Conservation (phyloP, 2,329 filamentous ascomycete species). For the Zymoseptoria passerinii region DNA sequence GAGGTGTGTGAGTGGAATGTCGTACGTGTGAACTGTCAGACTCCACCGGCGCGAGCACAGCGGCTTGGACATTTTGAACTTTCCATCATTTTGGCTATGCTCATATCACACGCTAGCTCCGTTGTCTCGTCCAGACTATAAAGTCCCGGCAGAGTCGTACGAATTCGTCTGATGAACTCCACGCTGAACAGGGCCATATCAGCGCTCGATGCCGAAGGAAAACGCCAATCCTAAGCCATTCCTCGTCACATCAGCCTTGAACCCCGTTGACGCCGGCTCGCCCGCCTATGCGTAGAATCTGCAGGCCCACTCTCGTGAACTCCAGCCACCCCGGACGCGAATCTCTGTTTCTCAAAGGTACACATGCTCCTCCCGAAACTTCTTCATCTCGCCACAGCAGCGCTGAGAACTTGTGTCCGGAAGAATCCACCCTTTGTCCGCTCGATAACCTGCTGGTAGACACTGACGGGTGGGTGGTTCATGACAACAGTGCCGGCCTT, state of each 20-base stretch:
- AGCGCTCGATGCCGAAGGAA: neutral
- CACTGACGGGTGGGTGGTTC: slow-evolving; percentile 97
- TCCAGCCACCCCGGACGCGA: neutral
- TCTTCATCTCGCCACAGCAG: slow-evolving; percentile 41
- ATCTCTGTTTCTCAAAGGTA: neutral
- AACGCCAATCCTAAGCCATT: neutral
- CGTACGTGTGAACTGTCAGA: too few relatives aligned
- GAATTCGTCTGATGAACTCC: neutral
- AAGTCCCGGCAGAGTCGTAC: too few relatives aligned
- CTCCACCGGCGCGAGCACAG: too few relatives aligned
- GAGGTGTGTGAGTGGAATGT: neutral
- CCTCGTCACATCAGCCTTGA: neutral
- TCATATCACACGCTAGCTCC: too few relatives aligned
- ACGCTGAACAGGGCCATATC: neutral
- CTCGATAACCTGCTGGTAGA: slow-evolving; percentile 99
- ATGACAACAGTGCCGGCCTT: slow-evolving; percentile 97
- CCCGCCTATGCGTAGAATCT: too few relatives aligned
- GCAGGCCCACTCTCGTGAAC: too few relatives aligned
- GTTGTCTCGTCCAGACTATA: too few relatives aligned
- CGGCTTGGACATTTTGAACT: too few relatives aligned
- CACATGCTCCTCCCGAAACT: neutral
- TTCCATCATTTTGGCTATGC: too few relatives aligned
- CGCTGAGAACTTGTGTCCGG: slow-evolving; percentile 84
- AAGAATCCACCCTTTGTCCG: slow-evolving; percentile 98
- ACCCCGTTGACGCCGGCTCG: neutral